These are phyloP conservation scores for Eucalyptus fibrosa DNA, from an alignment of 345 rosid species.

Conservation along the genomic window DNA sequence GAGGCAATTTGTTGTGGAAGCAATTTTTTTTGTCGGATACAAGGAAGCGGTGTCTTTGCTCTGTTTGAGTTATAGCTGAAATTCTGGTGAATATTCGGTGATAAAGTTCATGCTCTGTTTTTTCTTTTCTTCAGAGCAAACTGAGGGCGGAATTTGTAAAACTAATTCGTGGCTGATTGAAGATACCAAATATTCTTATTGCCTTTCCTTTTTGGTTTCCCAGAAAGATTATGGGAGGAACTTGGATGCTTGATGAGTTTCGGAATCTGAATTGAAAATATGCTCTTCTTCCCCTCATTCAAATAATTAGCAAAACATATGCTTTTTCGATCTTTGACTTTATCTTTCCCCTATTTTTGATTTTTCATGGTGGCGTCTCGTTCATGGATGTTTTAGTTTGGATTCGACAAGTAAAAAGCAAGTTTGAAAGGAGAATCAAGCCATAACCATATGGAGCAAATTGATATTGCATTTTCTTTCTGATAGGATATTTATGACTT, in stretches of 20 bases:
- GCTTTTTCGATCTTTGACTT: background rate
- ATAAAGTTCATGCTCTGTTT: background rate
- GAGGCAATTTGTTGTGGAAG: background rate
- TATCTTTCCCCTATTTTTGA: background rate
- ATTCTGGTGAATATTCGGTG: background rate
- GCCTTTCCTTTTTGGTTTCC: background rate
- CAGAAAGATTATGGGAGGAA: background rate
- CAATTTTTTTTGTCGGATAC: background rate
- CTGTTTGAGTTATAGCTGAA: background rate
- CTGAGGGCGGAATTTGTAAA: background rate
- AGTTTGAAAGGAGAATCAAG: background rate
- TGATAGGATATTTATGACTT: background rate
- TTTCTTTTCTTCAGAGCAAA: background rate
- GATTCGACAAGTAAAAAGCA: background rate
- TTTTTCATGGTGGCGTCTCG: background rate
- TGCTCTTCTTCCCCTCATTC: background rate
- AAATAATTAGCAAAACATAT: background rate
- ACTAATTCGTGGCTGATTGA: background rate
- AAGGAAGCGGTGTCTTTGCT: background rate
- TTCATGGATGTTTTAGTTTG: background rate
- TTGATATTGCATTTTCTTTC: background rate
- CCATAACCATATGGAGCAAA: background rate
- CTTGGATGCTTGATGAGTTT: background rate
- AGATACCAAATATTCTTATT: background rate
- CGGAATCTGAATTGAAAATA: background rate